Base-by-base conservation (phyloP, 306 rosid genomes). In the Medicago ruthenica region DNA sequence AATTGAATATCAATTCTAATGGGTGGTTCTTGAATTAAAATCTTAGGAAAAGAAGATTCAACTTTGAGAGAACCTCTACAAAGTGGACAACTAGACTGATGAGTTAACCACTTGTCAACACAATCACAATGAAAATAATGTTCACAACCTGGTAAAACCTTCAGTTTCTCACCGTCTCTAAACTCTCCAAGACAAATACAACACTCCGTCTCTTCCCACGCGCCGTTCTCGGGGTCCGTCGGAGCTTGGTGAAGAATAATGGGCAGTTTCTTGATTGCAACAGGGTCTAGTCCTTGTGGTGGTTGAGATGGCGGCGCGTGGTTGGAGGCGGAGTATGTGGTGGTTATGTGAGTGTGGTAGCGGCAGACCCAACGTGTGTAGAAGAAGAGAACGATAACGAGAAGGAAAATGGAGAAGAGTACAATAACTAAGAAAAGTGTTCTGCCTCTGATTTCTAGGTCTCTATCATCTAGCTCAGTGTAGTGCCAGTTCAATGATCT, bases 331-430 rank as follows among this genome's bases (percentile, higher is more conserved):
- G 62, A 15, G 20, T 58, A 3, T 17, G 71, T 6, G 21, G 75
- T 18, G 6, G 78, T 68, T 5, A 34, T 78, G 20, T 65, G 82
- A 0, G 77, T 63, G 10, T 76, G 84, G 86, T 67, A 85, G 22
- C 91, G 93, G 85, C 89, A 90, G 67, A 87, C 55, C 97, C 97
- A 92, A 37, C 96, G 88, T 11, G 90, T 83, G 86, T 95, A 95
- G 74, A 92, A 82, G 84, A 87, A 66, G 74, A 92, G 80, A 70
- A 95, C 84, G 0, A 86, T 41, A 15, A 80, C 61, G 34, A 90
- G 79, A 47, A 92, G 86, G 73, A 89, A 41, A 69, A 88, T 75
- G 71, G 89, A 73, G 81, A 88, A 89, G 74, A 95, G 61, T 2
- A 87, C 80, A 60, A 90, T 81, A 65, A 87, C 21, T 83, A 89